Evolutionary conservation across 129 eudicot genomes (phyloP).

Genomic region (carrot (Daucus carota)): DNA sequence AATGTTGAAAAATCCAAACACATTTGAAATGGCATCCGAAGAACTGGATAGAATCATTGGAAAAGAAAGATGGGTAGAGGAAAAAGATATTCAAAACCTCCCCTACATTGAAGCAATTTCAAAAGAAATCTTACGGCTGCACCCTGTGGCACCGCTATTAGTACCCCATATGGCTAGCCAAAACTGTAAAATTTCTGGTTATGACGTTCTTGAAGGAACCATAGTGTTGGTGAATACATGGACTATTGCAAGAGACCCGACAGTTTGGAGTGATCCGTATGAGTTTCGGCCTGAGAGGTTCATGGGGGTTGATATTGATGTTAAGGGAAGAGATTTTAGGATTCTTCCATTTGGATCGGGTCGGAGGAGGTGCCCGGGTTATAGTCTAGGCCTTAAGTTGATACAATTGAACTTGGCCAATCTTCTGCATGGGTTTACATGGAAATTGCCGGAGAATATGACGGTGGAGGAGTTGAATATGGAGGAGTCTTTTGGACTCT

Average conservation of each 20-base stretch:
- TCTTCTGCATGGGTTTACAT: constrained; percentile 39
- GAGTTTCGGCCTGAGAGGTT: constrained; percentile 43
- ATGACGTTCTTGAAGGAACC: constrained; percentile 31
- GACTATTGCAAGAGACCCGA: constrained; percentile 42
- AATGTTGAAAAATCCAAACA: constrained; percentile 27
- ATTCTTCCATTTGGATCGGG: constrained; percentile 45
- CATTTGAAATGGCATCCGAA: constrained; percentile 29
- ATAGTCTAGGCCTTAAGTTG: constrained; percentile 31
- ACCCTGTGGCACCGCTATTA: constrained; percentile 53
- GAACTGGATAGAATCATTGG: constrained; percentile 28
- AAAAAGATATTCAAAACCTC: constrained; percentile 33
- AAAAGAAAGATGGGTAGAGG: constrained; percentile 33
- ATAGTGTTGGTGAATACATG: constrained; percentile 31
- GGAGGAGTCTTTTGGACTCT: constrained; percentile 52
- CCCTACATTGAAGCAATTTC: constrained; percentile 40
- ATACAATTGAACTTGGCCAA: constrained; percentile 46
- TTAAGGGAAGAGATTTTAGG: constrained; percentile 36
- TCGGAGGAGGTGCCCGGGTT: constrained; percentile 48
- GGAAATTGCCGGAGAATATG: constrained; percentile 35
- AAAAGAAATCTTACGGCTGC: constrained; percentile 45
- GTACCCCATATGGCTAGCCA: constrained; percentile 29
- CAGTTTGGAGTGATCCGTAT: constrained; percentile 35
- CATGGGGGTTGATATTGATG: constrained; percentile 28
- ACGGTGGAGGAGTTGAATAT: constrained; percentile 30
- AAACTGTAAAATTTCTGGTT: constrained; percentile 37